Percentiles rank a stretch among this genome's conserved stretches.
These are phyloP conservation scores for Plectosphaerella sp. DNA, from an alignment of 2,329 filamentous ascomycete species.

Conservation along the genomic window DNA sequence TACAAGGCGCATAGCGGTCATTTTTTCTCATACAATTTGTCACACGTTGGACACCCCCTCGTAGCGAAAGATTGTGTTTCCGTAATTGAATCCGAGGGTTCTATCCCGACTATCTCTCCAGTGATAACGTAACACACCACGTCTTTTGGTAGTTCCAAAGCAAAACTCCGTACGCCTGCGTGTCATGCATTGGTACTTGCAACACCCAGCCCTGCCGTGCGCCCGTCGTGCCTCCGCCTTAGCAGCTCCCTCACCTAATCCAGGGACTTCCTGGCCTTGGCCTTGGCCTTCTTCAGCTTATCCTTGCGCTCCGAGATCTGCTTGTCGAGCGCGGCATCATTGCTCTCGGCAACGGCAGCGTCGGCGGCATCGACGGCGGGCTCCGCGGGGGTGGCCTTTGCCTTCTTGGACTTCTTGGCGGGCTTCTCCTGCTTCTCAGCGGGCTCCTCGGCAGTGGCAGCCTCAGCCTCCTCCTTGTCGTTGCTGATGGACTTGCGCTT, in stretches of 20 bases:
- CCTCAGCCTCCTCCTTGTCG: constrained; percentile 12
- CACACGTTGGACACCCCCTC: constrained; percentile 10
- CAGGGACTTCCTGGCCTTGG: constrained; percentile 46
- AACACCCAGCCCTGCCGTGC: constrained; percentile 3
- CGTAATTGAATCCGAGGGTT: too few species aligned
- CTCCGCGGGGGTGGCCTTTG: constrained; percentile 16
- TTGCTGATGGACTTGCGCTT: constrained; percentile 50
- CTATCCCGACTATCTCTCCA: constrained; percentile 1
- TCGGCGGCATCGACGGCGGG: not conserved
- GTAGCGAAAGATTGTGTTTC: constrained; percentile 1
- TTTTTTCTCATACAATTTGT: not conserved
- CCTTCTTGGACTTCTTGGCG: constrained; percentile 41
- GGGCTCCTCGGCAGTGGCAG: constrained; percentile 20
- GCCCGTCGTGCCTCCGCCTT: not conserved
- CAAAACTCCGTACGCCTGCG: constrained; percentile 13
- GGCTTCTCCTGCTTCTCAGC: constrained; percentile 27
- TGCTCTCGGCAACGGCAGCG: constrained; percentile 30
- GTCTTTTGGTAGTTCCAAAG: constrained; percentile 7
- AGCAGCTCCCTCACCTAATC: constrained; percentile 28
- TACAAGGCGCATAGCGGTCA: too few species aligned
- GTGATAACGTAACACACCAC: constrained; percentile 3
- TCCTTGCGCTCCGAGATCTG: constrained; percentile 57
- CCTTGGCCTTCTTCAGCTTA: constrained; percentile 56
- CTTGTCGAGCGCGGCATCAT: constrained; percentile 51
- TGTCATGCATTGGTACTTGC: constrained; percentile 13